phyloP scores from a whole-genome alignment of 2,329 filamentous ascomycete species.

The Arthrocladium fulminans region DNA sequence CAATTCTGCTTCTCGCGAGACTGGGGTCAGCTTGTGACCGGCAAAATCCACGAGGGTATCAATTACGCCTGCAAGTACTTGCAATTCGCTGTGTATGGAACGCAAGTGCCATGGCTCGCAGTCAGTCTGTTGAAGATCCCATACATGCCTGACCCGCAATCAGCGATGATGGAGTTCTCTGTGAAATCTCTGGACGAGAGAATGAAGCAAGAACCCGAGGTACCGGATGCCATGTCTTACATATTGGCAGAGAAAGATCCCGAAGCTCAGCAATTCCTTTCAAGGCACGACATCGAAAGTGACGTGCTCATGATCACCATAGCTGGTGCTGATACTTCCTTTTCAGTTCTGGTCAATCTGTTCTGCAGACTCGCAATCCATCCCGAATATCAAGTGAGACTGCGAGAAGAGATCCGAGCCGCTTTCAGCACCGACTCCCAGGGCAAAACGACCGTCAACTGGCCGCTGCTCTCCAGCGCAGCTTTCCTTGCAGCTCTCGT shows the following conservation, averaged over 20 bases:
- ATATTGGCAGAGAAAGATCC: constrained; percentile 2
- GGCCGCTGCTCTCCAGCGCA: neutral
- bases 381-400: constrained; percentile 24
- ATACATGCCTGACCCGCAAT: neutral
- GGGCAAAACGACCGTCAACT: neutral
- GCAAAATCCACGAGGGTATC: constrained; percentile 5
- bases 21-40: constrained; percentile 3
- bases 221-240: constrained; percentile 3
- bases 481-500: constrained; percentile 35
- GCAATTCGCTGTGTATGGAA: constrained; percentile 1
- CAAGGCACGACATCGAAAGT: constrained; percentile 5
- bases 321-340: constrained; percentile 8
- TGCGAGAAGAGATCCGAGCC: constrained; percentile 26
- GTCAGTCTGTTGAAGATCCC: constrained; percentile 7
- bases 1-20: constrained; percentile 6
- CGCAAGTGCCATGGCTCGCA: constrained; percentile 6
- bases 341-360: constrained; percentile 3
- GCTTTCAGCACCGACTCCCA: neutral
- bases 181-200: neutral
- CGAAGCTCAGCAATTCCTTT: constrained; percentile 4
- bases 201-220: neutral
- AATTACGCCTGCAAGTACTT: neutral
- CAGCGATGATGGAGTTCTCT: constrained; percentile 1
- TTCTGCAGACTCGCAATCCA: constrained; percentile 19
- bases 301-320: constrained; percentile 5